A percentile compares a stretch with the other conserved stretches of the same genome.
Conservation (phyloP, 345 rosid species). For the Camelina sativa region DNA sequence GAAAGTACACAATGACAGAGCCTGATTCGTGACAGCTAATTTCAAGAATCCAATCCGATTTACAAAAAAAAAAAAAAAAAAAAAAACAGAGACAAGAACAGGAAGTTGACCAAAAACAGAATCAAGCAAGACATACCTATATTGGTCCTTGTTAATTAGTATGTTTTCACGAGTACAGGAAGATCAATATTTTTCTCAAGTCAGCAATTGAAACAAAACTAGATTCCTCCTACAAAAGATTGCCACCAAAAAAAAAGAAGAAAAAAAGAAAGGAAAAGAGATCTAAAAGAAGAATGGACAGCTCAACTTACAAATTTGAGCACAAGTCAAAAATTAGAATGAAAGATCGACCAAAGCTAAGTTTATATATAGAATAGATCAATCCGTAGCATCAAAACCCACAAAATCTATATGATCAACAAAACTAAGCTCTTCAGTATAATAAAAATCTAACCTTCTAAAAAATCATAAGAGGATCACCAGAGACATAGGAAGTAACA, state of each 20-base stretch:
- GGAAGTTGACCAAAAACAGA: constrained; percentile 33
- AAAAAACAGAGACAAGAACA: constrained; percentile 32
- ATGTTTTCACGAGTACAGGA: background rate
- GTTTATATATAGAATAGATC: background rate
- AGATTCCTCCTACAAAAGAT: background rate
- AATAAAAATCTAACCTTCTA: constrained; percentile 23
- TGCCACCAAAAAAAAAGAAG: background rate
- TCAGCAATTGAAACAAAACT: background rate
- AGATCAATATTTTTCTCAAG: background rate
- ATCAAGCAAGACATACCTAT: constrained; percentile 8
- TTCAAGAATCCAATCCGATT: constrained; percentile 8
- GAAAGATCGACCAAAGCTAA: constrained; percentile 3
- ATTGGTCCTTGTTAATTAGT: background rate
- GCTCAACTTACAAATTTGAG: constrained; percentile 28
- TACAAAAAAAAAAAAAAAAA: background rate
- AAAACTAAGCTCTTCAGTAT: background rate
- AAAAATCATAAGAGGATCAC: constrained; percentile 7
- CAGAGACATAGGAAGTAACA: constrained; percentile 27
- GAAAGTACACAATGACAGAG: background rate
- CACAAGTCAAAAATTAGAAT: constrained; percentile 17
- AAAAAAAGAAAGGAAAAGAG: constrained; percentile 23
- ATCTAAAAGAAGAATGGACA: constrained; percentile 37
- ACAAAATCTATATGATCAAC: constrained; percentile 8
- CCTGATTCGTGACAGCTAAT: background rate
- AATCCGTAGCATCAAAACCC: constrained; percentile 23